phyloP scores from a whole-genome alignment of 768 basidiomycete genomes.

The Saitozyma podzolica region DNA sequence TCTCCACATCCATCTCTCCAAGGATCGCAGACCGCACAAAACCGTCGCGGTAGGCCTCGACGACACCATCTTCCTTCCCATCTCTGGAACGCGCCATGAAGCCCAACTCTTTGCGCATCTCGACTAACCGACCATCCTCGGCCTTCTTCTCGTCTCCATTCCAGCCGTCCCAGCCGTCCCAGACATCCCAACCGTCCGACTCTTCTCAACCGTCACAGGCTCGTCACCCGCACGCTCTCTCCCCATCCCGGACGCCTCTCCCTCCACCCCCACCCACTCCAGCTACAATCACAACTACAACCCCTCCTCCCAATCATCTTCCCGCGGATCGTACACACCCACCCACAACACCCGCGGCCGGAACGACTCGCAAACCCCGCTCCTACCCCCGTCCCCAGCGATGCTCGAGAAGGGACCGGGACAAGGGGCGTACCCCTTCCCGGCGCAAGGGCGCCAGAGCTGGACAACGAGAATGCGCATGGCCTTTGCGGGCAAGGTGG shows the following conservation, averaged over 20 bases:
- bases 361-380: constrained; percentile 17
- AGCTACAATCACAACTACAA: no score
- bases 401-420: constrained; percentile 20
- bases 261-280: no score
- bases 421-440: constrained; percentile 25
- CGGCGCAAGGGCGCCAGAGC: not conserved
- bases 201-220: not conserved
- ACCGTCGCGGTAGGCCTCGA: no score
- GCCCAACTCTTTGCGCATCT: not conserved
- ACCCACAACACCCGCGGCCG: not conserved
- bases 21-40: not conserved
- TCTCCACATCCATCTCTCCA: no score
- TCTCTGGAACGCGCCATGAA: not conserved
- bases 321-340: not conserved
- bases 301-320: no score
- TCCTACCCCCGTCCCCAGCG: constrained; percentile 22
- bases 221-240: no score
- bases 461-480: no score
- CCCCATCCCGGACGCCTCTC: no score
- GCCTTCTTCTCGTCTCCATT: not conserved
- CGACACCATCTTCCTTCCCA: no score
- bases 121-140: not conserved
- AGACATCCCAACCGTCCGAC: not conserved
- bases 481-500: no score
- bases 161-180: not conserved